Percentiles rank a stretch among this genome's conserved stretches.
Evolutionary conservation across 495 filamentous ascomycete genomes (phyloP).

Genomic region (Aspergillus ostianus): DNA sequence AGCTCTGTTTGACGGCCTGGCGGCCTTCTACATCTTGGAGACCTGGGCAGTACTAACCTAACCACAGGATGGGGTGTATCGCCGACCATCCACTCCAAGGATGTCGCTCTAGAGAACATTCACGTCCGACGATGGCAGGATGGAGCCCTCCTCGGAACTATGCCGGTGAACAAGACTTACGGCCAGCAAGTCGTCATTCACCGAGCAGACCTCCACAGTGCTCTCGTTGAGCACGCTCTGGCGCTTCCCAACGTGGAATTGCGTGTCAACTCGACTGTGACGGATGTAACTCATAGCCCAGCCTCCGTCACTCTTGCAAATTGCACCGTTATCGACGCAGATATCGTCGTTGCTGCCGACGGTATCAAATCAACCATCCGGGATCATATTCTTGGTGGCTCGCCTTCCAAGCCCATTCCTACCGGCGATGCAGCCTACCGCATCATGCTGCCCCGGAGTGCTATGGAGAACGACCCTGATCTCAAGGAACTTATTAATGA

Average conservation of each 20-base stretch:
- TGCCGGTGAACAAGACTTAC: slow-evolving; percentile 42
- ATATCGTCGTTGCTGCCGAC: slow-evolving; percentile 48
- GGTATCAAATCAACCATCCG: slow-evolving; percentile 46
- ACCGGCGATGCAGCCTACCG: slow-evolving; percentile 48
- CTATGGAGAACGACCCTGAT: slow-evolving; percentile 38
- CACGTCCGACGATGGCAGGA: slow-evolving; percentile 45
- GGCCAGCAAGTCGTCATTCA: slow-evolving; percentile 45
- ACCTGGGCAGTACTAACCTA: slow-evolving; percentile 10
- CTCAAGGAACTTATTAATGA: slow-evolving; percentile 35
- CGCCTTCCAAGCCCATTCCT: slow-evolving; percentile 27
- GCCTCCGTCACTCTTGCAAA: slow-evolving; percentile 34
- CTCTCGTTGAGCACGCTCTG: slow-evolving; percentile 36
- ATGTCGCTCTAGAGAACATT: slow-evolving; percentile 41
- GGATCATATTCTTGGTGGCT: slow-evolving; percentile 24
- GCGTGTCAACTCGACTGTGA: slow-evolving; percentile 35
- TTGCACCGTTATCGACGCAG: slow-evolving; percentile 34
- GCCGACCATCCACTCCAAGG: slow-evolving; percentile 38
- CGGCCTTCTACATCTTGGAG: neutral
- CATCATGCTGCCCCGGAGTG: slow-evolving; percentile 36
- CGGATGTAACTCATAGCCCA: slow-evolving; percentile 28
- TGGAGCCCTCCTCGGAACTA: slow-evolving; percentile 34
- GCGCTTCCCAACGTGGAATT: slow-evolving; percentile 37
- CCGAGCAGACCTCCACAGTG: slow-evolving; percentile 45
- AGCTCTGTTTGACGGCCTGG: slow-evolving; percentile 12
- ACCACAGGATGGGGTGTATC: slow-evolving; percentile 41